Evolutionary conservation across 108 stramenopile species (phyloP), one percentile per base, ranked within the genome.

Genomic region (Cyclotella sp.): DNA sequence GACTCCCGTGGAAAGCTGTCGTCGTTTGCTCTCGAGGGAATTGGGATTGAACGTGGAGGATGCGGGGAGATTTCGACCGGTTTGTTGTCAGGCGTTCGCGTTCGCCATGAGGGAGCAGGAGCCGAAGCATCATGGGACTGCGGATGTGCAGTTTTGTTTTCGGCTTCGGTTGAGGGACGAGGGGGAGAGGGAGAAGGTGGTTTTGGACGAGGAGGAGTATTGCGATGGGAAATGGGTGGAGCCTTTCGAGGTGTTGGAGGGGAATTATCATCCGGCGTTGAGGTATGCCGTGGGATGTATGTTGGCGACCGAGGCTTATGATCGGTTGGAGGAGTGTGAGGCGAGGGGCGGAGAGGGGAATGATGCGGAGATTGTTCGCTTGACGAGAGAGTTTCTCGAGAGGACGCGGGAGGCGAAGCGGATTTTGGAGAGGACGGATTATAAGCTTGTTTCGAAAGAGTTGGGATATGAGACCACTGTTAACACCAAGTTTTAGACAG

Each of bases 211-310:
- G 24, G 46, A 72, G 51, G 84, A 85, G 30, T 85, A 85, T 47
- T 47, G 62, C 40, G 84, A 85, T 40, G 68, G 77, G 10, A 52
- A 63, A 41, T 85, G 84, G 84, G 53, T 70, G 22, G 19, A 51
- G 28, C 69, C 79, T 0, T 46, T 3, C 24, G 76, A 73, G 34
- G 73, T 85, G 24, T 59, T 85, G 55, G 70, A 70, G 40, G 84
- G 84, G 49, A 78, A 74, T 71, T 85, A 65, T 68, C 84, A 85
- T 54, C 84, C 84, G 4, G 84, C 84, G n/a, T 66, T 85, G 81
- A 78, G 72, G 44, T 82, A 65, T 70, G 84, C 84, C 0, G 77
- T 85, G 51, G 59, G 70, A 15, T 64, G 54, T 39, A 68, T 83
- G 76, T 44, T 83, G 22, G 76, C 82, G 14, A 63, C 55, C 28